Evolutionary conservation across 495 filamentous ascomycete genomes (phyloP).

Genomic region (Aspergillus cavernicola): DNA sequence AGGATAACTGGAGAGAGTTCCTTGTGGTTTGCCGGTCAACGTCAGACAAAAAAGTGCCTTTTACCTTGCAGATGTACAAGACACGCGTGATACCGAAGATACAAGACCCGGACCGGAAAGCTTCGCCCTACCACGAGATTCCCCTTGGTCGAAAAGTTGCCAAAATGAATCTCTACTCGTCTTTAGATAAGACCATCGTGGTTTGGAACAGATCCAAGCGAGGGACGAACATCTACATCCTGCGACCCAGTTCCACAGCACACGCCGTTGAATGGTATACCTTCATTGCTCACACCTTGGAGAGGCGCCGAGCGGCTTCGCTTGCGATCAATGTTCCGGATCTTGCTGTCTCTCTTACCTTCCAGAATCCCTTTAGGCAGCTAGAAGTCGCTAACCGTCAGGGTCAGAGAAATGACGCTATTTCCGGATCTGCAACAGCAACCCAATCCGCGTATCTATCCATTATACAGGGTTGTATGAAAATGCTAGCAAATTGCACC

Average conservation of each 20-base stretch:
- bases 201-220: conserved; percentile 56
- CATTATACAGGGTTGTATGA: conserved; percentile 56
- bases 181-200: conserved; percentile 69
- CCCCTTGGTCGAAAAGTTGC: conserved; percentile 50
- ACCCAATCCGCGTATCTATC: conserved; percentile 52
- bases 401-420: conserved; percentile 35
- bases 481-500: conserved; percentile 52
- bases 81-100: conserved; percentile 64
- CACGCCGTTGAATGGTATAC: conserved; percentile 74
- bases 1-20: conserved; percentile 70
- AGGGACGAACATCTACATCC: conserved; percentile 63
- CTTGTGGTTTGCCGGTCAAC: conserved; percentile 65
- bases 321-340: conserved; percentile 69
- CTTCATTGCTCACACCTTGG: conserved; percentile 60
- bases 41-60: conserved; percentile 49
- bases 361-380: conserved; percentile 61
- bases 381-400: conserved; percentile 44
- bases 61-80: conserved; percentile 65
- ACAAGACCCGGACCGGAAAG: conserved; percentile 47
- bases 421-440: conserved; percentile 44
- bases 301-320: conserved; percentile 53
- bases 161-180: conserved; percentile 65
- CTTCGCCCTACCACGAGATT: conserved; percentile 55
- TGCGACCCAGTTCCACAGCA: conserved; percentile 61
- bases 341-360: conserved; percentile 57